Percentiles rank a stretch among this genome's conserved stretches.
Conservation (phyloP, 106 monocot genomes). For the Acorus gramineus region DNA sequence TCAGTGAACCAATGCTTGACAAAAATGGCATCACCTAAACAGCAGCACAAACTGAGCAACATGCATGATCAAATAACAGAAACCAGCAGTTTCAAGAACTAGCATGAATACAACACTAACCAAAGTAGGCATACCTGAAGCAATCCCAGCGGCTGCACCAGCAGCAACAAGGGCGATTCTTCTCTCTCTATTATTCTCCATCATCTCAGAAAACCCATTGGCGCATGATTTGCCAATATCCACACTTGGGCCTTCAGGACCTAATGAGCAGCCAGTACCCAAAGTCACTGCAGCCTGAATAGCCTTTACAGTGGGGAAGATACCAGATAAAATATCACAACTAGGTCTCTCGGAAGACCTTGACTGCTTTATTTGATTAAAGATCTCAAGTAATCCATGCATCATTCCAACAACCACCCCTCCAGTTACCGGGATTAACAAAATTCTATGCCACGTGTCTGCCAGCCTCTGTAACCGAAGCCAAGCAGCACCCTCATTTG, state of each 20-base stretch:
- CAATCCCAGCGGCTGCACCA: conserved; percentile 99
- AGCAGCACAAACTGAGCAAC: no score
- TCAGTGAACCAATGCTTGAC: no score
- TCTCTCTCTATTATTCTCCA: conserved; percentile 97
- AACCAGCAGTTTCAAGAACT: background rate
- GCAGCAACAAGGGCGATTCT: conserved; percentile 96
- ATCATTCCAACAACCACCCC: conserved; percentile 99
- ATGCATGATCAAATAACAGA: background rate
- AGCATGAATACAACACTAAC: no score
- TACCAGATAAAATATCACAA: conserved; percentile 62
- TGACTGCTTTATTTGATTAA: conserved; percentile 85
- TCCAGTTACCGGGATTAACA: conserved; percentile 93
- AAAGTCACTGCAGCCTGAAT: conserved; percentile 95
- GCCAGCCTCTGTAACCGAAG: conserved; percentile 83
- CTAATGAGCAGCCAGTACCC: conserved; percentile 98
- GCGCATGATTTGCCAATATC: conserved; percentile 99
- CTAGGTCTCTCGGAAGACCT: conserved; percentile 57
- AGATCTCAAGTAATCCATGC: conserved; percentile 97
- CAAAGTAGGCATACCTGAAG: conserved; percentile 54
- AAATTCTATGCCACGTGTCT: conserved; percentile 96
- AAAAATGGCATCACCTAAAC: no score
- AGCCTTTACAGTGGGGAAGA: conserved; percentile 88
- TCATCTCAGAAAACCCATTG: conserved; percentile 96
- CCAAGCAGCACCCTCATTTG: conserved; percentile 98
- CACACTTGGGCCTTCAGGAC: conserved; percentile 97